These are phyloP conservation scores for Astrothelium subdiscretum DNA, from an alignment of 495 filamentous ascomycete genomes.

Conservation along the genomic window DNA sequence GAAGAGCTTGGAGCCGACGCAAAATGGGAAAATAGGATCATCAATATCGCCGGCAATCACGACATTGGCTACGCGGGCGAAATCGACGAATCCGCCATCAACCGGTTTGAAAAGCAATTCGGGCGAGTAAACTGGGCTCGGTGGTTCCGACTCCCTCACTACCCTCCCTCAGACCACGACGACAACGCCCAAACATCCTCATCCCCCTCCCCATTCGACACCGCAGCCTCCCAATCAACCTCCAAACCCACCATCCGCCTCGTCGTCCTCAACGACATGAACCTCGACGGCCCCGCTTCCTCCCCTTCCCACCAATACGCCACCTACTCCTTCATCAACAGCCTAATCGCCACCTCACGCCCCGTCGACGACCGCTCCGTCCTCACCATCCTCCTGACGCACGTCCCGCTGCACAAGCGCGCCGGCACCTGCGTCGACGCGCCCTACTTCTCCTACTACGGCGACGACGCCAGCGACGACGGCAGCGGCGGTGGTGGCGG, in stretches of 20 bases:
- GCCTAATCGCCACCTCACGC: slow-evolving; percentile 50
- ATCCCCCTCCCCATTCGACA: background rate
- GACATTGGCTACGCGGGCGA: slow-evolving; percentile 95
- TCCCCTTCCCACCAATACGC: slow-evolving; percentile 51
- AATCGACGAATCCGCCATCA: slow-evolving; percentile 54
- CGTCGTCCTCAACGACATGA: slow-evolving; percentile 80
- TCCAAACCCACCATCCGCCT: slow-evolving; percentile 46
- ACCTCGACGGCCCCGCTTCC: slow-evolving; percentile 71
- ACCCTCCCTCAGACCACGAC: background rate
- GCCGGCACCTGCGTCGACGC: slow-evolving; percentile 73
- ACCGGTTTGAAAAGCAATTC: slow-evolving; percentile 71
- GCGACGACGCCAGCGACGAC: no score
- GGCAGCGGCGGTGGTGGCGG: no score
- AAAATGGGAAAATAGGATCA: slow-evolving; percentile 61
- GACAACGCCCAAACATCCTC: background rate
- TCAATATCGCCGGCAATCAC: slow-evolving; percentile 88
- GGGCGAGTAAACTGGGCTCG: slow-evolving; percentile 82
- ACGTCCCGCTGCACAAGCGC: slow-evolving; percentile 79
- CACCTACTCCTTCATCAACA: slow-evolving; percentile 69
- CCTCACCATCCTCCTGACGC: slow-evolving; percentile 76
- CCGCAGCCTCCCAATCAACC: slow-evolving; percentile 24
- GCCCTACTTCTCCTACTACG: slow-evolving; percentile 63
- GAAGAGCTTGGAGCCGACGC: slow-evolving; percentile 41
- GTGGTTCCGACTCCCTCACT: slow-evolving; percentile 48
- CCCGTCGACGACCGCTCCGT: slow-evolving; percentile 54